Evolutionary conservation across 768 basidiomycete genomes (phyloP).

Genomic region (Mycena vitilis): DNA sequence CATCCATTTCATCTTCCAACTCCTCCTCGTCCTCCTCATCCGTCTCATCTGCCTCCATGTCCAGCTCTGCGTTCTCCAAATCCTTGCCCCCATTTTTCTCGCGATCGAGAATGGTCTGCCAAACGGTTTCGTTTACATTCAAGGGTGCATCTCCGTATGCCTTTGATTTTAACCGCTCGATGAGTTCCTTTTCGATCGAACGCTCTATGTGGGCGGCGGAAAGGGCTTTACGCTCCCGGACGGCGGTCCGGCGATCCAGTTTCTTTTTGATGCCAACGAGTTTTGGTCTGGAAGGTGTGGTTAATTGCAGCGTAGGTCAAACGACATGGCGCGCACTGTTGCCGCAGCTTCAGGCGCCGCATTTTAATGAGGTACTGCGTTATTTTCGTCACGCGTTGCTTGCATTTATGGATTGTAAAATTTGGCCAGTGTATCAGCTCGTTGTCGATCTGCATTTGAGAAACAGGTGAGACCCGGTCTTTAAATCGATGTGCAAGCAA

Average conservation of each 20-base stretch:
- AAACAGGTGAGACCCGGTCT: not conserved
- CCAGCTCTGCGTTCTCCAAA: conserved; percentile 56
- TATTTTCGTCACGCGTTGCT: conserved; percentile 98
- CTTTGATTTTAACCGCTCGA: conserved; percentile 95
- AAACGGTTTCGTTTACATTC: conserved; percentile 97
- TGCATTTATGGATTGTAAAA: conserved; percentile 98
- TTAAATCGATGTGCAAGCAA: conserved; percentile 17
- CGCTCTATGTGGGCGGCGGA: conserved; percentile 95
- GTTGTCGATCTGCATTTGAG: conserved; percentile 79
- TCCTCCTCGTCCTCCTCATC: conserved; percentile 74
- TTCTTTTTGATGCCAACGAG: conserved; percentile 98
- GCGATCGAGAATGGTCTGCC: conserved; percentile 90
- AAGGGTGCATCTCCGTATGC: conserved; percentile 98
- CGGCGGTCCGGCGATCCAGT: conserved; percentile 90
- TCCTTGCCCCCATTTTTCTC: conserved; percentile 68
- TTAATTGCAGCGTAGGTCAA: conserved; percentile 1
- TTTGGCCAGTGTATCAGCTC: conserved; percentile 99
- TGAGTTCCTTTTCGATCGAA: conserved; percentile 95
- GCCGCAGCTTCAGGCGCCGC: conserved; percentile 87
- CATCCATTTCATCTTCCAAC: conserved; percentile 59
- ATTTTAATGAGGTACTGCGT: conserved; percentile 99
- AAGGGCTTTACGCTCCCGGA: conserved; percentile 94
- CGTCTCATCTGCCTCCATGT: conserved; percentile 66
- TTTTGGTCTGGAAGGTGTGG: conserved; percentile 72
- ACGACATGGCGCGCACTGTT: conserved; percentile 70